Evolutionary conservation across 1,284 basidiomycete genomes (phyloP), one percentile per base, ranked within the genome.

Genomic region (Porodaedalea pini): DNA sequence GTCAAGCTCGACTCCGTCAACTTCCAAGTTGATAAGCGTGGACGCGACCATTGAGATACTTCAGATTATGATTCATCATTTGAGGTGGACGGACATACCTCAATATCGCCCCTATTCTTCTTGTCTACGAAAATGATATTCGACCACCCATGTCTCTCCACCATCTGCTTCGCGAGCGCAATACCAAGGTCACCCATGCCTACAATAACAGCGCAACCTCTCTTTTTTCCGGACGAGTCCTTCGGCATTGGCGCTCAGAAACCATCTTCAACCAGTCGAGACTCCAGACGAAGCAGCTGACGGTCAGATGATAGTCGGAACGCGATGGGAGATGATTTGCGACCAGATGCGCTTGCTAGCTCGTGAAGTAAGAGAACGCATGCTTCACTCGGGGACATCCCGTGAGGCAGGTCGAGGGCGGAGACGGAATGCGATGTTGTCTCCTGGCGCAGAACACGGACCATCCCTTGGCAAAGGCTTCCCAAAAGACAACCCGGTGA

Each of bases 161-260:
- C 48, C 43, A 72, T 58, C 8, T 62, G 57, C 17, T 53, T 39
- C 21, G 64, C 65, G 10, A 72, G 36, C 10, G 63, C 64, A 43
- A 59, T 56, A 7, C 68, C 68, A 40, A 70, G 67, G 37, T 63
- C 65, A n/a, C 65, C 67, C 65, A 71, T 68, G 17, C 70, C 70
- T 10, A 68, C 64, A 27, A 71, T 66, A 17, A 70, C 65, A 0
- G 66, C 62, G 8, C 64, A 62, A 15, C 67, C 66, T 1, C 44
- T 43, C 6, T 44, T 13, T 48, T 54, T 19, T 37, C 17, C 21
- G 8, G 44, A 25, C 19, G 15, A 15, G 15, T 47, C 51, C 8
- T 37, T 41, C 19, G 36, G 13, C 2, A 34, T n/a, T 7, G 51
- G 51, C 2, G 34, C 32, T 44, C 51, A 54, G 50, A 55, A 45